A percentile compares a stretch with the other conserved stretches of the same genome.
phyloP scores from a whole-genome alignment of 2,329 filamentous ascomycete genomes.

The Madurella mycetomatis region DNA sequence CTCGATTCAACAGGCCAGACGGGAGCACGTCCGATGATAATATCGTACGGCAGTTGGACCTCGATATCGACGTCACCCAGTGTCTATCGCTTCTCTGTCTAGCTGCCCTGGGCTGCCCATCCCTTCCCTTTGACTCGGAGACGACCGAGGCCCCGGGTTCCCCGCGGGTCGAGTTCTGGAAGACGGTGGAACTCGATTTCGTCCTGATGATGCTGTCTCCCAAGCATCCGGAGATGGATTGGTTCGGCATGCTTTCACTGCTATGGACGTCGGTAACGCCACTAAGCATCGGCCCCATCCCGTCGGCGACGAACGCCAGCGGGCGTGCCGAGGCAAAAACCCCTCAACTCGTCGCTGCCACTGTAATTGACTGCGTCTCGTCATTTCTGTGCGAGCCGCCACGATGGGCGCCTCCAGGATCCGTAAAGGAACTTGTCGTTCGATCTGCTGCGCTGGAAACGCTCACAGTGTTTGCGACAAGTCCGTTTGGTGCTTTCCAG shows the following conservation, averaged over 20 bases:
- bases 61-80: conserved; percentile 57
- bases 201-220: conserved; percentile 63
- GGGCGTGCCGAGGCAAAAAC: conserved; percentile 11
- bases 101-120: conserved; percentile 57
- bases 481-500: conserved; percentile 58
- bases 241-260: conserved; percentile 60
- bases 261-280: conserved; percentile 62
- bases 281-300: conserved; percentile 63
- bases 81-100: conserved; percentile 64
- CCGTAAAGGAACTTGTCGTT: conserved; percentile 36
- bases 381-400: conserved; percentile 57
- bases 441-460: conserved; percentile 48
- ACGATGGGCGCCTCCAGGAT: conserved; percentile 33
- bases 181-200: conserved; percentile 60
- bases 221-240: conserved; percentile 60
- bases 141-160: conserved; percentile 21
- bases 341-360: conserved; percentile 31
- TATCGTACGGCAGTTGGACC: conserved; percentile 41
- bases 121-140: conserved; percentile 28
- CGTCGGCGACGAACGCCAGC: conserved; percentile 33
- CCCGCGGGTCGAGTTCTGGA: conserved; percentile 58
- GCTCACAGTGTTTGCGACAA: conserved; percentile 56
- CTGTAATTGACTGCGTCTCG: conserved; percentile 59
- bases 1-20: conserved; percentile 46
- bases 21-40: conserved; percentile 45